phyloP scores from a whole-genome alignment of 2,329 filamentous ascomycete species.

The Colletotrichum australisinense region DNA sequence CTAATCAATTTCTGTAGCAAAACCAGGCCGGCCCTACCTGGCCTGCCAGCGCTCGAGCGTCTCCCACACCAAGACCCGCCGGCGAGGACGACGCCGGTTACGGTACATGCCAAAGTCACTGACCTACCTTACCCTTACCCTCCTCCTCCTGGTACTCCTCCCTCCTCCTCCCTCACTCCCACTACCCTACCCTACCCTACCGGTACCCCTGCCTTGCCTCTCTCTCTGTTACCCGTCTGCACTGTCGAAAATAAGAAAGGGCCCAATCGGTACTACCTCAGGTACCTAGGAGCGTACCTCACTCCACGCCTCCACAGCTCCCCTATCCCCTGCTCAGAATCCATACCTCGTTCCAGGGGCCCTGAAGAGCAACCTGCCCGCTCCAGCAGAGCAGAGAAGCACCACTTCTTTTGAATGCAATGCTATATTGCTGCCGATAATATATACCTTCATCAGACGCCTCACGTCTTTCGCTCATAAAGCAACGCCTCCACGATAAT shows the following conservation, averaged over 20 bases:
- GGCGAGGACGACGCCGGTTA: conserved; percentile 13
- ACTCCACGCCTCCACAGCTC: conserved; percentile 38
- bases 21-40: conserved; percentile 35
- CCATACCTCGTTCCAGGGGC: conserved; percentile 32
- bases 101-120: conserved; percentile 39
- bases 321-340: conserved; percentile 35
- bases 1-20: conserved; percentile 41
- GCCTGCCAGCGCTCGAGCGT: conserved; percentile 38
- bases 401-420: conserved; percentile 34
- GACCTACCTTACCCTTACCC: conserved; percentile 11
- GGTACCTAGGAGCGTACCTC: conserved; percentile 33
- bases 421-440: conserved; percentile 39
- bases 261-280: conserved; percentile 32
- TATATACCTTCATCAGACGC: conserved; percentile 40
- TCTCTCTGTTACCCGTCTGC: background rate
- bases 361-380: conserved; percentile 16
- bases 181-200: conserved; percentile 16
- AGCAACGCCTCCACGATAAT: conserved; percentile 36
- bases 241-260: conserved; percentile 35
- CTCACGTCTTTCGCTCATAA: conserved; percentile 32
- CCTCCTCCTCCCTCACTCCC: conserved; percentile 37
- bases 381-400: conserved; percentile 29
- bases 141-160: conserved; percentile 34
- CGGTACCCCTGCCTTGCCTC: background rate
- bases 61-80: conserved; percentile 24